Conservation (phyloP, 306 rosid genomes). For the Gynostemma pentaphyllum region DNA sequence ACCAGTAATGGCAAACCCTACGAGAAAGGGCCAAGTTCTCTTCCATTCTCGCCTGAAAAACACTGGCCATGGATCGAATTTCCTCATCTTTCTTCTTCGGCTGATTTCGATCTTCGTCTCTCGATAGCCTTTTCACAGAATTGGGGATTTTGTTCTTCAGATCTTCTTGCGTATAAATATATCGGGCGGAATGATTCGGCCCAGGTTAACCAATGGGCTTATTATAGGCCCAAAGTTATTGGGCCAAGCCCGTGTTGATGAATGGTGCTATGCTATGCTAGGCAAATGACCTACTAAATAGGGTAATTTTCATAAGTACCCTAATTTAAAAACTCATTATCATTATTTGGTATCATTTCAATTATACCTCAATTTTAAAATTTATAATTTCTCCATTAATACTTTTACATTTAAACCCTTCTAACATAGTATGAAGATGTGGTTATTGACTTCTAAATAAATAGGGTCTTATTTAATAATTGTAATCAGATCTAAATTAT, state of each 20-base stretch:
- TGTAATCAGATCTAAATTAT: too few relatives aligned
- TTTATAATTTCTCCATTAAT: too few relatives aligned
- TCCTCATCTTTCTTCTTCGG: constrained; percentile 22
- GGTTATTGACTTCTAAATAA: too few relatives aligned
- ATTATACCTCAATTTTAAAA: too few relatives aligned
- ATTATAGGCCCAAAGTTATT: neutral
- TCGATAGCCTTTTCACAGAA: neutral
- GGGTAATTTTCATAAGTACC: too few relatives aligned
- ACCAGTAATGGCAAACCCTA: constrained; percentile 75
- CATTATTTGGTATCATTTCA: too few relatives aligned
- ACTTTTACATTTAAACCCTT: too few relatives aligned
- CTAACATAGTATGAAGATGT: too few relatives aligned
- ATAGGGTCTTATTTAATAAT: too few relatives aligned
- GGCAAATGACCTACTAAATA: too few relatives aligned
- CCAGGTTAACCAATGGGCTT: neutral
- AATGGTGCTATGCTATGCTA: too few relatives aligned
- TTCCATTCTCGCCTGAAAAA: constrained; percentile 88
- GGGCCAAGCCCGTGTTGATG: neutral
- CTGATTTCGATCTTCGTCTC: neutral
- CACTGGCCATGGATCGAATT: constrained; percentile 87
- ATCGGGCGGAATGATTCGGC: neutral
- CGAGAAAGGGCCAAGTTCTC: constrained; percentile 81
- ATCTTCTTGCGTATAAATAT: neutral
- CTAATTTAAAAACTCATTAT: too few relatives aligned
- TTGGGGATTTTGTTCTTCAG: neutral